These are phyloP conservation scores for Penicillium digitatum DNA, from an alignment of 2,329 filamentous ascomycete genomes.

Conservation along the genomic window DNA sequence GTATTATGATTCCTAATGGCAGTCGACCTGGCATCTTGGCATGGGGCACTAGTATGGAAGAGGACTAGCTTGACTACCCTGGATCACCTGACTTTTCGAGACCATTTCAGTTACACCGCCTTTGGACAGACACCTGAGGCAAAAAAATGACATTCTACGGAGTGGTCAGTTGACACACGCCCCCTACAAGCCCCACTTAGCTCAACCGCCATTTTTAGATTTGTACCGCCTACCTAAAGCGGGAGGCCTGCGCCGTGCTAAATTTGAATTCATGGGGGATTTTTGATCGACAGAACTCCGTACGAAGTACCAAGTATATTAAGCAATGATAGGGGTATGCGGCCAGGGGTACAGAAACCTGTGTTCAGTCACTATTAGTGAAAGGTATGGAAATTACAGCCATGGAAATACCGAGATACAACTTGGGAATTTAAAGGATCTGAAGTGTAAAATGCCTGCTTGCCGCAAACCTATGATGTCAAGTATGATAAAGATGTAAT, in stretches of 20 bases:
- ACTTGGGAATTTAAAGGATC: background rate
- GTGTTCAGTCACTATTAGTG: too few species aligned
- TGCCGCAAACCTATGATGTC: background rate
- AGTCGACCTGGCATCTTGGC: slow-evolving; percentile 29
- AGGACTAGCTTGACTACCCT: background rate
- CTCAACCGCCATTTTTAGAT: too few species aligned
- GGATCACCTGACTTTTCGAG: background rate
- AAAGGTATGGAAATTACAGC: background rate
- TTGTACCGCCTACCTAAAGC: too few species aligned
- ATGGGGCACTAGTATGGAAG: slow-evolving; percentile 15
- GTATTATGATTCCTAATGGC: slow-evolving; percentile 26
- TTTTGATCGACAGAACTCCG: too few species aligned
- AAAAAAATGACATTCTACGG: background rate
- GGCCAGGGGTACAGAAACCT: too few species aligned
- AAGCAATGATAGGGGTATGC: too few species aligned
- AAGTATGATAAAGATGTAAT: background rate
- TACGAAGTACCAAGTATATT: too few species aligned
- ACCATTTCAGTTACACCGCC: slow-evolving; percentile 1
- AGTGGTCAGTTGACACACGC: too few species aligned
- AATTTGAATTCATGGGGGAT: too few species aligned
- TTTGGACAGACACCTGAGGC: background rate
- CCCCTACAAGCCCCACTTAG: too few species aligned
- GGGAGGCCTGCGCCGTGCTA: too few species aligned
- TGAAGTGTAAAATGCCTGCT: background rate
- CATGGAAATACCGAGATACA: background rate